These are phyloP conservation scores for Aspergillus sclerotiicarbonarius DNA, from an alignment of 495 filamentous ascomycete species.

Conservation along the genomic window DNA sequence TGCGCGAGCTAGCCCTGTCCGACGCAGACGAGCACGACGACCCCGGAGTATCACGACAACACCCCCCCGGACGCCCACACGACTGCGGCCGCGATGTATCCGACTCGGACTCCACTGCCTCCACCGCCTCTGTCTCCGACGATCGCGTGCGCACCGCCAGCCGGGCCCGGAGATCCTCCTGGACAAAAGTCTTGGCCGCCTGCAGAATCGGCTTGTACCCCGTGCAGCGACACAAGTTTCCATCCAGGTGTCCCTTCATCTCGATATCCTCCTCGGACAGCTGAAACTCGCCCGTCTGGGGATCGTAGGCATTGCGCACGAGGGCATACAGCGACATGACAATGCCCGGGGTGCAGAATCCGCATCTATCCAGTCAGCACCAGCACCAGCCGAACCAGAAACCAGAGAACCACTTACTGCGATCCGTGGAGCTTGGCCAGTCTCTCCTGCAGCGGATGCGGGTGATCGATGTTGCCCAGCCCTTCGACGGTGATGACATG, in stretches of 20 bases:
- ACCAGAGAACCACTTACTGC: slow-evolving; percentile 45
- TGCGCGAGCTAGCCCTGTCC: neutral
- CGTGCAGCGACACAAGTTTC: slow-evolving; percentile 93
- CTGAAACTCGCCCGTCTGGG: slow-evolving; percentile 25
- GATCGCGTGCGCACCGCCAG: slow-evolving; percentile 13
- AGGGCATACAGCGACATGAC: slow-evolving; percentile 76
- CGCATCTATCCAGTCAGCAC: slow-evolving; percentile 67
- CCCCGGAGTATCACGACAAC: slow-evolving; percentile 59
- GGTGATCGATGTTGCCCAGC: slow-evolving; percentile 80
- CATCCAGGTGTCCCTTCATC: slow-evolving; percentile 75
- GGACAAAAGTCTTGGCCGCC: slow-evolving; percentile 67
- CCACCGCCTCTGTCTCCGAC: neutral
- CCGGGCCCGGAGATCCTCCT: slow-evolving; percentile 39
- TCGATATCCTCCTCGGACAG: slow-evolving; percentile 70
- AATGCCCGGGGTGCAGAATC: slow-evolving; percentile 95
- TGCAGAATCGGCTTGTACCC: slow-evolving; percentile 93
- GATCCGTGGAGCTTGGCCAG: slow-evolving; percentile 71
- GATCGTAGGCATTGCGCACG: slow-evolving; percentile 70
- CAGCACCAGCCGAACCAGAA: too few relatives aligned
- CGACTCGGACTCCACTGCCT: neutral
- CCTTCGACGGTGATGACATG: slow-evolving; percentile 99
- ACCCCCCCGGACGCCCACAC: slow-evolving; percentile 34
- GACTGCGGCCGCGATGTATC: slow-evolving; percentile 37
- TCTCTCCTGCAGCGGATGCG: slow-evolving; percentile 88
- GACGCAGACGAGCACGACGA: slow-evolving; percentile 8